Evolutionary conservation across 2,329 filamentous ascomycete species (phyloP).

Genomic region (Neonectria magnoliae): DNA sequence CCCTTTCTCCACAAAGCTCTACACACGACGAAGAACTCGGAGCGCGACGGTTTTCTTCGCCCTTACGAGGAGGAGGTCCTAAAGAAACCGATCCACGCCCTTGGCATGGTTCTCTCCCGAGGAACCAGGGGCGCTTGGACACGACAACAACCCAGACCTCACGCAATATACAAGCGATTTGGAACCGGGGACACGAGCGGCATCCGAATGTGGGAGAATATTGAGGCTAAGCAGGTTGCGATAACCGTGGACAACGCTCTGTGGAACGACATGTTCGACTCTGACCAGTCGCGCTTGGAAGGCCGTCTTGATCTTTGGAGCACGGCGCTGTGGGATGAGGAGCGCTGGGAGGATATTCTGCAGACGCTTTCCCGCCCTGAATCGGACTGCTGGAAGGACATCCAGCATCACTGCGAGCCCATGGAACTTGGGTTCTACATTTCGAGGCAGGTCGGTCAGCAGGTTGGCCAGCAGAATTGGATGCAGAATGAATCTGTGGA

Average conservation of each 20-base stretch:
- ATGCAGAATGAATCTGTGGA: background rate
- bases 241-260: background rate
- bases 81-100: background rate
- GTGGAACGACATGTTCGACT: constrained; percentile 13
- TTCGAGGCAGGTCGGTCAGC: background rate
- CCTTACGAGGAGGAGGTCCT: background rate
- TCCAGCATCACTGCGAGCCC: constrained; percentile 10
- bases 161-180: constrained; percentile 22
- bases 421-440: constrained; percentile 6
- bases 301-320: constrained; percentile 25
- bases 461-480: background rate
- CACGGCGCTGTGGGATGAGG: constrained; percentile 23
- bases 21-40: background rate
- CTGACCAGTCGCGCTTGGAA: constrained; percentile 3
- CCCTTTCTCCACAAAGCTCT: constrained; percentile 19
- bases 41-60: constrained; percentile 5
- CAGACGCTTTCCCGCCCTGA: background rate
- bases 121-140: constrained; percentile 19
- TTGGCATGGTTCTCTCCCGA: constrained; percentile 25
- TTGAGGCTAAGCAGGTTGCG: constrained; percentile 9
- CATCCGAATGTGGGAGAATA: constrained; percentile 14
- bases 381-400: background rate
- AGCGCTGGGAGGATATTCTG: constrained; percentile 22
- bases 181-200: background rate
- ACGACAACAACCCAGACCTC: background rate